Evolutionary conservation across 2,329 filamentous ascomycete genomes (phyloP), one percentile per base, ranked within the genome.

Genomic region (Fusarium albosuccineum): DNA sequence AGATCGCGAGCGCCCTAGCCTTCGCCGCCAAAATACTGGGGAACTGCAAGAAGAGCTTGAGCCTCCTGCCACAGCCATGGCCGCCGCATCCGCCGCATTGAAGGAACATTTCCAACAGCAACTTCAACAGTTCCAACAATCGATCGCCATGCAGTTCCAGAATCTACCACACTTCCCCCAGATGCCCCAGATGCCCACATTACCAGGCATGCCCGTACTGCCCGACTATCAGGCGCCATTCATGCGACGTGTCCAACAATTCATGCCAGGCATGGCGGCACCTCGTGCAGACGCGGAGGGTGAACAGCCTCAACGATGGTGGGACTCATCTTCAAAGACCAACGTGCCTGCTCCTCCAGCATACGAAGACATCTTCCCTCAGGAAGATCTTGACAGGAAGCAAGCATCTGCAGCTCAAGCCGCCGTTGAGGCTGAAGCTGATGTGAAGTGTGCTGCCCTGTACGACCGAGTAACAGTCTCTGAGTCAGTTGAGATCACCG

Each of bases 291-390:
- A 80, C 17, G 82, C 84, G 3, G 78, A 83, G 6, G 79, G 74
- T 14, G 78, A 79, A 60, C 77, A 48, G 65, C 77, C 39, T 68
- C 66, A 67, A 9, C 84, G 85, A 62, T 92, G 91, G 90, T 92
- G 89, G 87, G 80, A 90, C 29, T 85, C 90, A 44, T 87, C 88
- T 9, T 79, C 83, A 37, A 82, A 85, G 70, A 79, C 80, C 14
- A 81, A 79, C 17, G 80, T 79, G 39, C 78, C 86, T 9, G 81
- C 83, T 33, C 92, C 92, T 9, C 92, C 92, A 9, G 87, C 92
- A 0, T 96, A 96, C 68, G 89, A 94, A 54, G 92, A 94, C 48
- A 87, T 96, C 29, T 96, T 89, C 75, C 92, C 91, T 2, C 80
- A 81, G 40, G 78, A 82, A 54, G 81, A 83, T 44, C 66, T 83